Base-by-base conservation (phyloP, 2,329 filamentous ascomycete genomes). In the Colletotrichum lentis region DNA sequence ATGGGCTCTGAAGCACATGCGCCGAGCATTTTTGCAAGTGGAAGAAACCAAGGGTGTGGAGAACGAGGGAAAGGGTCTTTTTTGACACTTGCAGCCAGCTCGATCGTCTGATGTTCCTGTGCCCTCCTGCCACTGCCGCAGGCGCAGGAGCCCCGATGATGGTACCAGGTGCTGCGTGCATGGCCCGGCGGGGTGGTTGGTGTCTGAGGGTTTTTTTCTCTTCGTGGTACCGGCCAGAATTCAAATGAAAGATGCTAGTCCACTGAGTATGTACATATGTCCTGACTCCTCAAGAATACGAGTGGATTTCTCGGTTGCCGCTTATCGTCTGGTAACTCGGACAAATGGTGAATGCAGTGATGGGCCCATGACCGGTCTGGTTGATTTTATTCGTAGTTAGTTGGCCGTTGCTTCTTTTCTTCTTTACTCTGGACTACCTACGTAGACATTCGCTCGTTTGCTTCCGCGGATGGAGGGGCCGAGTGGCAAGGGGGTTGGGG, bases 71-170 rank as follows among this genome's bases (percentile, higher is more conserved):
- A 55, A 50, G 24, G 66, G 66, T 50, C 39, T 41, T 16, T 46
- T 35, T 50, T 68, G 55, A 35, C 31, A 35, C 31, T 35, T 35
- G 31, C 31, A 35, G 31, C 31, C 56, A 41, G 44, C 62, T 61
- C 62, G 66, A 68, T 68, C 62, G 62, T 68, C 66, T 65, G 66
- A 68, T 68, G 44, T 68, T 65, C 50, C 27, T 41, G 31, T 43
- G 6, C 31, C 31, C 31, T 59, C 60, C 49, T 67, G 47, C 53
- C 60, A 47, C 60, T 35, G 64, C 53, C 46, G 61, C 47, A 50
- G 54, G 61, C 46, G 61, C 47, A 50, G 54, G 61, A 43, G 58
- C 64, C 54, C 53, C 24, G 41, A 39, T 43, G 47, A 67, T 54
- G 31, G 44, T 54, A 35, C 31, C 31, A 8, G 31, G 31, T 35